Conservation (phyloP, 2,329 filamentous ascomycete genomes). For the Aspergillus proliferans region DNA sequence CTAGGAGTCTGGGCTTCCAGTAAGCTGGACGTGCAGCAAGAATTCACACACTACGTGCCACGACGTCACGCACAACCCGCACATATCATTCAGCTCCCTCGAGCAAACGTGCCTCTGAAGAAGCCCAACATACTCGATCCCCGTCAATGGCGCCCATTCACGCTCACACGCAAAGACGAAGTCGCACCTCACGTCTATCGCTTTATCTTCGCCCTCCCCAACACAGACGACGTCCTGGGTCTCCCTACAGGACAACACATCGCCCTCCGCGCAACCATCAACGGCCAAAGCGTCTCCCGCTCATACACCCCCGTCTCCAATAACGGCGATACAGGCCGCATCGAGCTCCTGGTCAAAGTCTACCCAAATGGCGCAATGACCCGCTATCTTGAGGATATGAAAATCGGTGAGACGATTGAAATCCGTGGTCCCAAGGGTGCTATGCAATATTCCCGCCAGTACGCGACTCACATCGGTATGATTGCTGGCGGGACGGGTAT, state of each 20-base stretch:
- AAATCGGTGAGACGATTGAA: conserved; percentile 21
- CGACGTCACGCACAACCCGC: conserved; percentile 14
- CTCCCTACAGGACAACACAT: conserved; percentile 52
- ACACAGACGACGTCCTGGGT: conserved; percentile 39
- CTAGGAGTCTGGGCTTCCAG: conserved; percentile 12
- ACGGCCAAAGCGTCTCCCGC: conserved; percentile 41
- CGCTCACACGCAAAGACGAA: conserved; percentile 23
- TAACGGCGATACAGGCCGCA: conserved; percentile 17
- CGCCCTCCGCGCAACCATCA: conserved; percentile 42
- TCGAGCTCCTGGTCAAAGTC: conserved; percentile 24
- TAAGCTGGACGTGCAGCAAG: conserved; percentile 19
- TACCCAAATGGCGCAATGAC: conserved; percentile 24
- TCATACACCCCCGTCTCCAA: conserved; percentile 46
- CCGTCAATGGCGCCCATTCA: conserved; percentile 42
- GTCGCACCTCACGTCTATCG: conserved; percentile 29
- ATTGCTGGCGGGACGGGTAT: conserved; percentile 30
- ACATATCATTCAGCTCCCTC: not conserved
- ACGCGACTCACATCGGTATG: conserved; percentile 24
- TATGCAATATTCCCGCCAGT: conserved; percentile 19
- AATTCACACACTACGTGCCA: conserved; percentile 24
- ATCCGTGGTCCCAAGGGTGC: conserved; percentile 27
- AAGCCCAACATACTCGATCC: conserved; percentile 31
- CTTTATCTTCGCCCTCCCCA: conserved; percentile 46
- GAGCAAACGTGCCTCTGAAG: not conserved
- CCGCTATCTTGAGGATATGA: conserved; percentile 19